Evolutionary conservation across 129 eudicot species (phyloP).

Genomic region (Pseudognaphalium luteoalbum): DNA sequence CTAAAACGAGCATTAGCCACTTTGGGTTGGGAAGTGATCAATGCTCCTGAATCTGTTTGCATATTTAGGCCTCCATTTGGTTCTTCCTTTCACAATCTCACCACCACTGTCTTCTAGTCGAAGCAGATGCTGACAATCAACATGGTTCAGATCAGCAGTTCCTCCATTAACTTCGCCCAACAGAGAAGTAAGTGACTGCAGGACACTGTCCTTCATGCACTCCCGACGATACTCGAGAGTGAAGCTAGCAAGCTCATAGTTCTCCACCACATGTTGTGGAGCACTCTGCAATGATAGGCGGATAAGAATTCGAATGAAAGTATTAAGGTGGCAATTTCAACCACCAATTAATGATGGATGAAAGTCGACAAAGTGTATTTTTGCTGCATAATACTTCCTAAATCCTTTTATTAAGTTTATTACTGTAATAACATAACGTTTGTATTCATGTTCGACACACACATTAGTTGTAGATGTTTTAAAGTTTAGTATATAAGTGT

Average conservation of each 20-base stretch:
- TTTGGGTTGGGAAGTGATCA: conserved; percentile 45
- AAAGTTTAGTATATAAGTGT: too few species aligned
- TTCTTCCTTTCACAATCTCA: conserved; percentile 75
- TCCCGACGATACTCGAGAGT: conserved; percentile 94
- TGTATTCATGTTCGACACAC: background rate
- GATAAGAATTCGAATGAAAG: background rate
- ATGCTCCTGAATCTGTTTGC: conserved; percentile 26
- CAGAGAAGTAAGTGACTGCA: conserved; percentile 85
- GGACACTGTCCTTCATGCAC: conserved; percentile 89
- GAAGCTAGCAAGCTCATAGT: conserved; percentile 83
- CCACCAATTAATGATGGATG: background rate
- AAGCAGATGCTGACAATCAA: conserved; percentile 90
- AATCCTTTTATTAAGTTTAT: background rate
- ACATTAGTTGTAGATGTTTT: background rate
- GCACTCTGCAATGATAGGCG: conserved; percentile 62
- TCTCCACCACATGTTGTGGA: conserved; percentile 73
- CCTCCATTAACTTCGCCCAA: conserved; percentile 36
- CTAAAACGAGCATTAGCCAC: conserved; percentile 23
- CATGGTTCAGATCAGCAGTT: conserved; percentile 33
- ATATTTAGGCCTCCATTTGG: conserved; percentile 78
- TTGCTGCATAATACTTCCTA: background rate
- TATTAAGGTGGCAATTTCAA: background rate
- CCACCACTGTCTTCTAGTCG: conserved; percentile 64
- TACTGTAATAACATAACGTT: background rate
- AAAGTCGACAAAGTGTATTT: background rate